phyloP scores from a whole-genome alignment of 805 yeast species.

The Alloascoidea hylecoeti region DNA sequence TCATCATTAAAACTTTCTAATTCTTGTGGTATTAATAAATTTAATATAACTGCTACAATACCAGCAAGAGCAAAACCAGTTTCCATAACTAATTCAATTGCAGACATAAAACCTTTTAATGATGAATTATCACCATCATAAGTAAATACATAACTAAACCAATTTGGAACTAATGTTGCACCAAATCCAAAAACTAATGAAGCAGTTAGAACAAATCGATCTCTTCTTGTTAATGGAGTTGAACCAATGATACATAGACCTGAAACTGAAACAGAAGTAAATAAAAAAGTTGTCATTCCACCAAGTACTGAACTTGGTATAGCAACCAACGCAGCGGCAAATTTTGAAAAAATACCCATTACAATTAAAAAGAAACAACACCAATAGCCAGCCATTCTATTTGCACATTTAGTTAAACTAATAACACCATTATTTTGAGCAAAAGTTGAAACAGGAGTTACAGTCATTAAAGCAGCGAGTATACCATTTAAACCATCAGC shows the following conservation, averaged over 20 bases:
- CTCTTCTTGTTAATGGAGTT: slow-evolving; percentile 48
- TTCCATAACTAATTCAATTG: slow-evolving; percentile 56
- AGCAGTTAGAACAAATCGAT: slow-evolving; percentile 57
- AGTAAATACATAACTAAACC: slow-evolving; percentile 54
- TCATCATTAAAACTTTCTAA: too few relatives aligned
- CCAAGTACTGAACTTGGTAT: slow-evolving; percentile 74
- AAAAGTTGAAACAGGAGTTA: slow-evolving; percentile 85
- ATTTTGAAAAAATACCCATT: slow-evolving; percentile 82
- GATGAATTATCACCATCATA: slow-evolving; percentile 46
- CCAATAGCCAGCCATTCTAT: slow-evolving; percentile 69
- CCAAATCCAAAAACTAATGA: slow-evolving; percentile 55
- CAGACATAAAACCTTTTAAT: slow-evolving; percentile 48
- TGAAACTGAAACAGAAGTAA: slow-evolving; percentile 64
- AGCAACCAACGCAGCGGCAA: slow-evolving; percentile 79
- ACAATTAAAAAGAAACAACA: slow-evolving; percentile 65
- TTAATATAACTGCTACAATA: slow-evolving; percentile 43
- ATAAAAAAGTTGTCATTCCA: slow-evolving; percentile 74
- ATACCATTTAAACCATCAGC: slow-evolving; percentile 81
- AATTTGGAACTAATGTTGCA: slow-evolving; percentile 44
- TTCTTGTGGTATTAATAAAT: slow-evolving; percentile 49
- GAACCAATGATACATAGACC: slow-evolving; percentile 52
- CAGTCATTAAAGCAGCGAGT: slow-evolving; percentile 62
- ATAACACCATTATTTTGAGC: slow-evolving; percentile 96
- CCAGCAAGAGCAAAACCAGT: slow-evolving; percentile 66
- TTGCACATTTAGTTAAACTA: slow-evolving; percentile 83